Percentiles rank a stretch among this genome's conserved stretches.
phyloP scores from a whole-genome alignment of 495 filamentous ascomycete genomes.

The Trichoderma virens region DNA sequence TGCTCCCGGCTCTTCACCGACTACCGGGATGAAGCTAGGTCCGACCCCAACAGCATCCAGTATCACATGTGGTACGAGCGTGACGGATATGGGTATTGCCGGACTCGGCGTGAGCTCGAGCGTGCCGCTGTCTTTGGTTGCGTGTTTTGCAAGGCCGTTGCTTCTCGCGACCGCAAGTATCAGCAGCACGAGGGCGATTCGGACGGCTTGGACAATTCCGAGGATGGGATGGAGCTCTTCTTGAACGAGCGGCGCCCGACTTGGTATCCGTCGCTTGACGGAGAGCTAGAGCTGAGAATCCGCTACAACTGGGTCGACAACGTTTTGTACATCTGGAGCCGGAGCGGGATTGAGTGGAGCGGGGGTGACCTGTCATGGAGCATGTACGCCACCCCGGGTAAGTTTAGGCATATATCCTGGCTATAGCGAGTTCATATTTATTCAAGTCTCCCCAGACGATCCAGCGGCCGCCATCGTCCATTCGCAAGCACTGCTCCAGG shows the following conservation, averaged over 20 bases:
- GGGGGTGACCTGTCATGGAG: background rate
- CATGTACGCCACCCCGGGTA: background rate
- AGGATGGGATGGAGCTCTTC: background rate
- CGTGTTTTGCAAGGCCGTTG: slow-evolving; percentile 4
- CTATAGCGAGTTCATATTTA: background rate
- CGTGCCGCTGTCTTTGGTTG: background rate
- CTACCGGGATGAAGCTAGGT: background rate
- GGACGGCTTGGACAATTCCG: too few species aligned
- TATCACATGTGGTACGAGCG: background rate
- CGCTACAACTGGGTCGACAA: background rate
- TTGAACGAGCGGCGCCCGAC: background rate
- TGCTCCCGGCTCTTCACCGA: background rate
- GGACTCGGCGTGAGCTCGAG: background rate
- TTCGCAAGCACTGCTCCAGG: background rate
- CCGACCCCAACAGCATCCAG: background rate
- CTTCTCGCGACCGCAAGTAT: background rate
- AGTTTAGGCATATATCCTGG: background rate
- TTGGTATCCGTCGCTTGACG: background rate
- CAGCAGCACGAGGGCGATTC: background rate
- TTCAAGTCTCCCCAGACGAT: background rate
- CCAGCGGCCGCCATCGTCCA: background rate
- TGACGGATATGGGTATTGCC: background rate
- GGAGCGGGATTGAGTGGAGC: background rate
- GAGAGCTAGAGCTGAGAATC: background rate
- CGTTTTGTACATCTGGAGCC: background rate